A percentile compares a stretch with the other conserved stretches of the same genome.
Evolutionary conservation across 2,329 filamentous ascomycete species (phyloP).

Genomic region (Aulographum hederae): DNA sequence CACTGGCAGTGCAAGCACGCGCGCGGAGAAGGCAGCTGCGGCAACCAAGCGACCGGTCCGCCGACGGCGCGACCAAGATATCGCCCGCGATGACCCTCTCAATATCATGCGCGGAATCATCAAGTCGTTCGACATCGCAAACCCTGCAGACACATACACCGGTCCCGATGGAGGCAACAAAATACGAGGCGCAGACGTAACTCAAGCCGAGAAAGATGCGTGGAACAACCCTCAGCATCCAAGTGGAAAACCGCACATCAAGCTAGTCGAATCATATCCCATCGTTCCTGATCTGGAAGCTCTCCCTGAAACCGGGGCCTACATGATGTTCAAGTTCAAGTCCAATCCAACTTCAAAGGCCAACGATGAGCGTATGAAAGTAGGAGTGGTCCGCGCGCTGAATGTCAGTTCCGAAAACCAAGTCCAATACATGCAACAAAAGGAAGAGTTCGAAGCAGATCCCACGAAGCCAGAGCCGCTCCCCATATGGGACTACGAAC

Average conservation of each 20-base stretch:
- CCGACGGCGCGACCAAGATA: constrained; percentile 15
- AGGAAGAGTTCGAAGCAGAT: constrained; percentile 28
- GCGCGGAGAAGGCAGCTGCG: neutral
- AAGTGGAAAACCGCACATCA: constrained; percentile 31
- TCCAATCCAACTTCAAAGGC: constrained; percentile 33
- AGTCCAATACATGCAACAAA: constrained; percentile 29
- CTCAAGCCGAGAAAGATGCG: constrained; percentile 35
- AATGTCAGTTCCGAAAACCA: constrained; percentile 25
- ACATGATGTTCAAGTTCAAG: constrained; percentile 42
- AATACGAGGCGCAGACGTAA: constrained; percentile 33
- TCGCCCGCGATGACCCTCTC: constrained; percentile 36
- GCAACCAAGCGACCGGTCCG: constrained; percentile 2
- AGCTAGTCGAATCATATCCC: constrained; percentile 40
- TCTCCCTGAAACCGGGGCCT: constrained; percentile 38
- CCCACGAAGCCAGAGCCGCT: constrained; percentile 27
- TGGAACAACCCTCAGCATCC: constrained; percentile 44
- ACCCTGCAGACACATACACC: constrained; percentile 46
- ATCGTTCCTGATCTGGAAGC: constrained; percentile 42
- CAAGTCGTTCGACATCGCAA: constrained; percentile 47
- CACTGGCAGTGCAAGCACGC: constrained; percentile 27
- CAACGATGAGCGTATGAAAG: constrained; percentile 39
- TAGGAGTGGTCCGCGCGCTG: constrained; percentile 36
- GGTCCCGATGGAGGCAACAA: constrained; percentile 38
- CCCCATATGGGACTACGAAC: constrained; percentile 39
- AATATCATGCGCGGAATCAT: constrained; percentile 41